phyloP scores from a whole-genome alignment of 2,329 filamentous ascomycete species.

The Ophiognomonia clavigignenti-juglandacearum region DNA sequence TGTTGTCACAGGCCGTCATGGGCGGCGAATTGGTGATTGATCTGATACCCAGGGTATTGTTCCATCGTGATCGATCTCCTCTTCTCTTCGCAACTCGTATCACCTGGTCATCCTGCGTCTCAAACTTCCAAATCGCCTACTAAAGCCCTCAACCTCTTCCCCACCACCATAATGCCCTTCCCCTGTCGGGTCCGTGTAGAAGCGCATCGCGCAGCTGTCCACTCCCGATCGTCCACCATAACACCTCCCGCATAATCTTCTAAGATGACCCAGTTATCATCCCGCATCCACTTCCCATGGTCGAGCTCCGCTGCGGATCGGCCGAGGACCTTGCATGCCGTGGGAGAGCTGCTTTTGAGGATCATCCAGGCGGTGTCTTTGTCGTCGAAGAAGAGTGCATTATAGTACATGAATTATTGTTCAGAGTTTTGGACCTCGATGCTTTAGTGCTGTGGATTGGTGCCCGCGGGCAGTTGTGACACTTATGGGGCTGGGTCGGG shows the following conservation, averaged over 20 bases:
- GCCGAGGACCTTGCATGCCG: conserved; percentile 1
- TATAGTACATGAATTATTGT: conserved; percentile 7
- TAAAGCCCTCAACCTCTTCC: background rate
- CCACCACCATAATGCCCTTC: background rate
- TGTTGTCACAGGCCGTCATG: no score
- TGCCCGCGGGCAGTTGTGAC: background rate
- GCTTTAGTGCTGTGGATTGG: background rate
- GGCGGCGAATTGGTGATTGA: no score
- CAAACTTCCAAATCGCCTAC: background rate
- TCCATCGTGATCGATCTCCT: no score
- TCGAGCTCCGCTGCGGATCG: background rate
- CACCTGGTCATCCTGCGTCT: no score
- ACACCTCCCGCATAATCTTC: conserved; percentile 1
- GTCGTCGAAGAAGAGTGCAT: background rate
- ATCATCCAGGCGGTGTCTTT: background rate
- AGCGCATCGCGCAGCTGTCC: background rate
- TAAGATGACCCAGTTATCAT: background rate
- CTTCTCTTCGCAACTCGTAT: no score
- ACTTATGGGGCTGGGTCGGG: conserved; percentile 1
- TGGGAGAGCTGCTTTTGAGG: background rate
- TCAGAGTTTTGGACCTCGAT: conserved; percentile 1
- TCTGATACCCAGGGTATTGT: no score
- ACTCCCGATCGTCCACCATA: conserved; percentile 1
- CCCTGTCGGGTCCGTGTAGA: background rate
- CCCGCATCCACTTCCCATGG: background rate